These are phyloP conservation scores for Pleurotus ostreatus DNA, from an alignment of 768 basidiomycete genomes.

Conservation along the genomic window DNA sequence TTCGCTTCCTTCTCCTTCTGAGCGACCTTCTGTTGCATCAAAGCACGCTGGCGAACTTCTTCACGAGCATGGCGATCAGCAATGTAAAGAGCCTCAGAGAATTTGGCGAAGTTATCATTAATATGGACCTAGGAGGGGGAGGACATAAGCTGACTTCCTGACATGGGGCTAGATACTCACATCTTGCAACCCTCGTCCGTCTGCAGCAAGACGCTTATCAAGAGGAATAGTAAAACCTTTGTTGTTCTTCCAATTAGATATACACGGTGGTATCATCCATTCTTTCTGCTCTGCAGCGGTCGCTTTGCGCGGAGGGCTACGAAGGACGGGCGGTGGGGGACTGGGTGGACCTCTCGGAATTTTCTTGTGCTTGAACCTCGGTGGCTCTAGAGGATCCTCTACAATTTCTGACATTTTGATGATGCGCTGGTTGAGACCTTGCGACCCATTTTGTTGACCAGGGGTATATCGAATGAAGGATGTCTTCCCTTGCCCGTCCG, in stretches of 20 bases:
- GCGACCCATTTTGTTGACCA: conserved; percentile 73
- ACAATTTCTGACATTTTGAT: conserved; percentile 99
- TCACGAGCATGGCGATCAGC: conserved; percentile 97
- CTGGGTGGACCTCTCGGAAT: conserved; percentile 95
- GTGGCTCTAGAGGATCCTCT: conserved; percentile 96
- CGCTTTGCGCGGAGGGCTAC: conserved; percentile 93
- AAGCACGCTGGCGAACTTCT: conserved; percentile 91
- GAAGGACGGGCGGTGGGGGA: conserved; percentile 92
- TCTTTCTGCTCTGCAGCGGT: conserved; percentile 98
- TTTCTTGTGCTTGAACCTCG: conserved; percentile 98
- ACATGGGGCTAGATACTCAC: conserved; percentile 42
- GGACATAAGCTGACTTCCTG: background rate
- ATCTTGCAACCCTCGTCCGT: conserved; percentile 97
- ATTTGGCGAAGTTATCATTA: conserved; percentile 99
- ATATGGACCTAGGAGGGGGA: conserved; percentile 75
- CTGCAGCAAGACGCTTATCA: conserved; percentile 96
- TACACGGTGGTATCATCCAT: conserved; percentile 99
- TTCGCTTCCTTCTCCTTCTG: conserved; percentile 97
- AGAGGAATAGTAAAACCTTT: conserved; percentile 99
- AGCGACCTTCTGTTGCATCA: conserved; percentile 99
- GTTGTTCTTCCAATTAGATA: conserved; percentile 99
- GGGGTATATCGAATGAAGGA: conserved; percentile 96
- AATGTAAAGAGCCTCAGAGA: conserved; percentile 92
- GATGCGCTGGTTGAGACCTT: conserved; percentile 84
- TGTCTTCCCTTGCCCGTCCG: conserved; percentile 78